Percentiles rank a stretch among this genome's conserved stretches.
Conservation (phyloP, 1,284 basidiomycete species). For the Grifola frondosa region DNA sequence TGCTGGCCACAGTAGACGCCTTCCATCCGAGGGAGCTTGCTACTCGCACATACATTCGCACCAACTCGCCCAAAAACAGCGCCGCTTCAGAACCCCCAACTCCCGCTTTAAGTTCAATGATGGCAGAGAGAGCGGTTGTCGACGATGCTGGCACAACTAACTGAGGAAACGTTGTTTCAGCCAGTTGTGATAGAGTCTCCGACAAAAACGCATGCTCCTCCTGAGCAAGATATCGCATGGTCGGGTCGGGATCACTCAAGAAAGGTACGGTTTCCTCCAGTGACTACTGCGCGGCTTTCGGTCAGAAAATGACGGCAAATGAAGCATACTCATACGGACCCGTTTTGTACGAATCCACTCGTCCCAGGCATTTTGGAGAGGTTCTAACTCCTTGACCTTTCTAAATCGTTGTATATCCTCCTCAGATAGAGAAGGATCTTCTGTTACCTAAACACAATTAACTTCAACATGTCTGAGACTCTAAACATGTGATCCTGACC, state of each 20-base stretch:
- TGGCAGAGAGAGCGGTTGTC: slow-evolving; percentile 67
- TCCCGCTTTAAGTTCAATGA: slow-evolving; percentile 91
- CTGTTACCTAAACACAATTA: slow-evolving; percentile 26
- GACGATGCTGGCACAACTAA: slow-evolving; percentile 73
- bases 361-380: slow-evolving; percentile 50
- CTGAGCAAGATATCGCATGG: slow-evolving; percentile 69
- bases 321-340: slow-evolving; percentile 33
- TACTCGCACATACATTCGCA: slow-evolving; percentile 82
- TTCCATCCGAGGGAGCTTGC: slow-evolving; percentile 57
- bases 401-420: slow-evolving; percentile 45
- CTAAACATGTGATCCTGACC: slow-evolving; percentile 10
- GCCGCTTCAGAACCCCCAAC: slow-evolving; percentile 91
- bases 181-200: slow-evolving; percentile 45
- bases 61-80: slow-evolving; percentile 78
- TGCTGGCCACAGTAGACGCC: slow-evolving; percentile 52
- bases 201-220: slow-evolving; percentile 66
- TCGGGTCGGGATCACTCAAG: slow-evolving; percentile 74
- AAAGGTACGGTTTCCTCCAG: slow-evolving; percentile 63
- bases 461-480: not conserved
- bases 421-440: slow-evolving; percentile 29
- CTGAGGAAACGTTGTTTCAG: slow-evolving; percentile 60
- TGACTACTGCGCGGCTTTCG: slow-evolving; percentile 46
- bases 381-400: slow-evolving; percentile 51
- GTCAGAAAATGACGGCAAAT: slow-evolving; percentile 3
- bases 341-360: slow-evolving; percentile 44